A percentile compares a stretch with the other conserved stretches of the same genome.
phyloP scores from a whole-genome alignment of 805 yeast genomes.

The Zygosaccharomyces lentus region DNA sequence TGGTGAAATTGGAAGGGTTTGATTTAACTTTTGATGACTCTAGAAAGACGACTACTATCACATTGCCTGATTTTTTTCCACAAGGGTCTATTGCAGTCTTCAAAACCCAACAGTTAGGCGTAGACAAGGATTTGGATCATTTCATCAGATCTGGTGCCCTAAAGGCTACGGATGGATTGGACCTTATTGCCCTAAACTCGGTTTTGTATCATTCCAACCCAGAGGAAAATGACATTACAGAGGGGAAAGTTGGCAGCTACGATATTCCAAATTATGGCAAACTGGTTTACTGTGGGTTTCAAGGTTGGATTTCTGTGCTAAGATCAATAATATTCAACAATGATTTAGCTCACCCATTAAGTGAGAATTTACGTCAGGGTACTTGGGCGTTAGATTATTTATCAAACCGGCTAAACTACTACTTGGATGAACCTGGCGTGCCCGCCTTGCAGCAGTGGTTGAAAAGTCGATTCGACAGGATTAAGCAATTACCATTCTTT shows the following conservation, averaged over 20 bases:
- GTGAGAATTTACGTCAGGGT: constrained; percentile 77
- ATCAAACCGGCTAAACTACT: constrained; percentile 56
- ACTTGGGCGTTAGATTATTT: constrained; percentile 85
- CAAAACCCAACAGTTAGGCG: constrained; percentile 62
- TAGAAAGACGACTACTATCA: constrained; percentile 48
- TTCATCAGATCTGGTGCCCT: constrained; percentile 72
- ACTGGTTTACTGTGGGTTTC: constrained; percentile 82
- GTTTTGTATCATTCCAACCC: constrained; percentile 73
- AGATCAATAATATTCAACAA: constrained; percentile 59
- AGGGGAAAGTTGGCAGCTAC: constrained; percentile 70
- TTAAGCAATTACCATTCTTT: constrained; percentile 68
- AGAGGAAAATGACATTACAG: constrained; percentile 81
- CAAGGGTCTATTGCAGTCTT: constrained; percentile 89
- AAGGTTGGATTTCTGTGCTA: constrained; percentile 82
- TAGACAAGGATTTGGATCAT: constrained; percentile 60
- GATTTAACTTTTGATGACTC: constrained; percentile 41
- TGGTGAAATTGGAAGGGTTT: constrained; percentile 51
- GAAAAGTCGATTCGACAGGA: constrained; percentile 53
- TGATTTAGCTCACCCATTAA: constrained; percentile 78
- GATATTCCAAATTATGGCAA: constrained; percentile 68
- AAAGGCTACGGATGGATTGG: constrained; percentile 60
- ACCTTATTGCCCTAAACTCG: constrained; percentile 67
- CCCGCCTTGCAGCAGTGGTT: constrained; percentile 67
- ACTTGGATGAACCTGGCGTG: constrained; percentile 44
- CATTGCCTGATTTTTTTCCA: constrained; percentile 61